A percentile compares a stretch with the other conserved stretches of the same genome.
Evolutionary conservation across 2,329 filamentous ascomycete species (phyloP).

Genomic region (Nothopassalora personata): DNA sequence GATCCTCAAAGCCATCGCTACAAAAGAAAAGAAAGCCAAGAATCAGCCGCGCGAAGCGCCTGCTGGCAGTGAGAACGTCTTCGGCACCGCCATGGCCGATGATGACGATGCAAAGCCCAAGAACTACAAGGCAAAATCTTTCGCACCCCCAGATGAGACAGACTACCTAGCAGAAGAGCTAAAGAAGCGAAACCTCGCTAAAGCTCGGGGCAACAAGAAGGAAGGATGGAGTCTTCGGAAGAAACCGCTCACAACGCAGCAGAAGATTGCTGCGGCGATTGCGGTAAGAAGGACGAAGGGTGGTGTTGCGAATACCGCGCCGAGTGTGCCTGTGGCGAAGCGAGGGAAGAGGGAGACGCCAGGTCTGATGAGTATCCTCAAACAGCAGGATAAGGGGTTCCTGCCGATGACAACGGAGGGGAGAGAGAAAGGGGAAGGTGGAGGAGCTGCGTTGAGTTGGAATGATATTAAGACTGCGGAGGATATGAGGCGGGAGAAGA

Average conservation of each 20-base stretch:
- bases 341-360: not conserved
- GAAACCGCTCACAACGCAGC: not conserved
- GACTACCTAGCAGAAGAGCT: not conserved
- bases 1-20: conserved; percentile 5
- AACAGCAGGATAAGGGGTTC: not conserved
- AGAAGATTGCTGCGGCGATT: conserved; percentile 2
- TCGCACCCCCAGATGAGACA: not conserved
- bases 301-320: not conserved
- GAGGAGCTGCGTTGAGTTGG: not conserved
- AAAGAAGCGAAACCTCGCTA: not conserved
- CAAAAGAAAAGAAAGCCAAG: not conserved
- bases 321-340: not conserved
- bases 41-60: not conserved
- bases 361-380: not conserved
- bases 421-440: not conserved
- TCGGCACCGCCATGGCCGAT: not conserved
- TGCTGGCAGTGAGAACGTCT: not conserved
- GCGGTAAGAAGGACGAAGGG: not conserved
- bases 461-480: not conserved
- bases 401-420: not conserved
- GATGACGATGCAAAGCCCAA: not conserved
- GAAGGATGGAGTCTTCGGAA: not conserved
- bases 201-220: not conserved
- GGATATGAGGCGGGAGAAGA: conserved; percentile 1
- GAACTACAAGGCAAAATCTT: not conserved